Conservation (phyloP, 2,329 filamentous ascomycete genomes). For the Aspergillus hiratsukae region DNA sequence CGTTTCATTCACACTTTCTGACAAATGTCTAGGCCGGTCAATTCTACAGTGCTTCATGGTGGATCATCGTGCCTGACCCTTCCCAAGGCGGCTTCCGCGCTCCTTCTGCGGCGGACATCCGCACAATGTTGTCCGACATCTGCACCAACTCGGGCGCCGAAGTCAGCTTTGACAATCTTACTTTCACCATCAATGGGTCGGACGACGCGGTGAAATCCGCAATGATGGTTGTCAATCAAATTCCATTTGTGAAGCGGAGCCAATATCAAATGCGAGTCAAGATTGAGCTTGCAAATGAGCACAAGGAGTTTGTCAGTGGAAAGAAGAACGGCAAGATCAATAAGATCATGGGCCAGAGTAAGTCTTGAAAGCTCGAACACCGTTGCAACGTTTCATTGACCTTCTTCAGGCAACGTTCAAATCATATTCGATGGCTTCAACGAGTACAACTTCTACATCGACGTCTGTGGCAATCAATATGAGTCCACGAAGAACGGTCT, state of each 20-base stretch:
- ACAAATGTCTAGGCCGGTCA: constrained; percentile 66
- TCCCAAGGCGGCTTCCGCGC: constrained; percentile 55
- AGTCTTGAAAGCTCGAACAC: too few relatives aligned
- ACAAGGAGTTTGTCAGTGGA: constrained; percentile 98
- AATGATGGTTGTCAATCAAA: constrained; percentile 88
- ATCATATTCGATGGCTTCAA: constrained; percentile 99
- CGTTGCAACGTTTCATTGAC: constrained; percentile 16
- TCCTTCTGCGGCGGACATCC: constrained; percentile 65
- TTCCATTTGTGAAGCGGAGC: constrained; percentile 79
- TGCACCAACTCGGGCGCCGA: constrained; percentile 95
- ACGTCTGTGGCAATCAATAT: constrained; percentile 87
- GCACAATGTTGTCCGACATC: constrained; percentile 89
- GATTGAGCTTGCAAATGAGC: constrained; percentile 97
- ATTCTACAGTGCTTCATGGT: constrained; percentile 97
- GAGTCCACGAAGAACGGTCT: constrained; percentile 92
- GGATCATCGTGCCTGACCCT: constrained; percentile 74
- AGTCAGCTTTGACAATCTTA: constrained; percentile 87
- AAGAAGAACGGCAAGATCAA: constrained; percentile 99
- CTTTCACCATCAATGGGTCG: constrained; percentile 89
- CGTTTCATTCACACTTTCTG: constrained; percentile 1
- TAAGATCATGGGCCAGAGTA: constrained; percentile 99
- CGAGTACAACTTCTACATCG: constrained; percentile 99
- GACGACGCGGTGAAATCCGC: constrained; percentile 95
- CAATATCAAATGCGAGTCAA: constrained; percentile 95
- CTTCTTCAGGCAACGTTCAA: constrained; percentile 71